Evolutionary conservation across 306 rosid species (phyloP).

Genomic region (Corylus heterophylla): DNA sequence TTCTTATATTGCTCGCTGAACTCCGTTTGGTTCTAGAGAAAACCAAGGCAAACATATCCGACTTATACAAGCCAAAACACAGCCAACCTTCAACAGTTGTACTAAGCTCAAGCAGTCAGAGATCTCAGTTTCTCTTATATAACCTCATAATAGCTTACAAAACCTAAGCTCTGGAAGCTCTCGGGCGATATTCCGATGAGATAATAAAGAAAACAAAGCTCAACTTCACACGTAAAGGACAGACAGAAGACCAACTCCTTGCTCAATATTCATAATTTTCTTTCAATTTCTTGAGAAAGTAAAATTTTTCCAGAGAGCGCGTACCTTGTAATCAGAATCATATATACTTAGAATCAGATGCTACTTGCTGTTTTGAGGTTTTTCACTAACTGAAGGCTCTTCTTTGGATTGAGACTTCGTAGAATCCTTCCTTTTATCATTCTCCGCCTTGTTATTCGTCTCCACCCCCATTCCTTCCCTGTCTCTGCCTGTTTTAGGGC

Average conservation of each 20-base stretch:
- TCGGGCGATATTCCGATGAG: too few species aligned
- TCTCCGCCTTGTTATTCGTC: neutral
- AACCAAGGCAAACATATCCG: neutral
- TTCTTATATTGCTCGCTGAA: neutral
- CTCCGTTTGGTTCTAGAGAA: neutral
- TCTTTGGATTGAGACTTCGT: neutral
- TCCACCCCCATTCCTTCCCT: neutral
- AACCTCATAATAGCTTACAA: neutral
- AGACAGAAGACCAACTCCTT: neutral
- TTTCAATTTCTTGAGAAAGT: neutral
- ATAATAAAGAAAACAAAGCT: neutral
- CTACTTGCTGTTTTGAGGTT: neutral
- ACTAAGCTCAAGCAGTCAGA: neutral
- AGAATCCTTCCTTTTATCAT: conserved; percentile 16
- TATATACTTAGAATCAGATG: conserved; percentile 41
- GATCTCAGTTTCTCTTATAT: neutral
- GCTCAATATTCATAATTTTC: neutral
- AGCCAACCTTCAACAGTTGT: neutral
- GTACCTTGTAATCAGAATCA: conserved; percentile 31
- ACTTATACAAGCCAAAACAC: neutral
- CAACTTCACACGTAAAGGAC: neutral
- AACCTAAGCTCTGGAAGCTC: neutral
- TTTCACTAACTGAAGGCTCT: conserved; percentile 9
- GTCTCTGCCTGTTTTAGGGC: neutral
- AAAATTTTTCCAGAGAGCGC: neutral